A percentile compares a stretch with the other conserved stretches of the same genome.
Evolutionary conservation across 2,329 filamentous ascomycete genomes (phyloP).

Genomic region (Colletotrichum sp.): DNA sequence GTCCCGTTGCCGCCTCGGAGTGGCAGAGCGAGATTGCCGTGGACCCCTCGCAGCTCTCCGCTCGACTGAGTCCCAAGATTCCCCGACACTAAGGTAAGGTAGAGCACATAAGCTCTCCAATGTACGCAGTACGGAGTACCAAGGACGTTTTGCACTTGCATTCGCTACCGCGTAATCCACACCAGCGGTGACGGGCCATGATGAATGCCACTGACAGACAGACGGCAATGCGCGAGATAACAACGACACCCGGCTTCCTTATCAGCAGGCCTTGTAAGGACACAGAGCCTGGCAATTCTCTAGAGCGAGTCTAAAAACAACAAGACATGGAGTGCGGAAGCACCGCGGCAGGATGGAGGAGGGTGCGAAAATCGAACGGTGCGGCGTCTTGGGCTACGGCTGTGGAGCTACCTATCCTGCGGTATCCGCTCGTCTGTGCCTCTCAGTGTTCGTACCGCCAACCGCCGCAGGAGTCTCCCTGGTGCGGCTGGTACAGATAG

Average conservation of each 20-base stretch:
- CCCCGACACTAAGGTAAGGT: not conserved
- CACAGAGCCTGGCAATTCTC: not conserved
- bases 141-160: not conserved
- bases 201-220: not conserved
- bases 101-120: not conserved
- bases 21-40: constrained; percentile 16
- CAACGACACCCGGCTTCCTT: not conserved
- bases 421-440: not conserved
- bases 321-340: not conserved
- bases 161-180: not conserved
- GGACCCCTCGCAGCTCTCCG: not conserved
- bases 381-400: not conserved
- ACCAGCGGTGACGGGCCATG: not conserved
- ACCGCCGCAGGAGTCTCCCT: not conserved
- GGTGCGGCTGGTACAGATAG: not conserved
- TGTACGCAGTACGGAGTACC: not conserved
- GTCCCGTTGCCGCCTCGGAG: not conserved
- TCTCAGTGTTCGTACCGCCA: not conserved
- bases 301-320: not conserved
- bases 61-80: not conserved
- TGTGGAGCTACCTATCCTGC: not conserved
- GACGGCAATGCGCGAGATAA: not conserved
- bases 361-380: not conserved
- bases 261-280: not conserved
- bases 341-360: not conserved